Evolutionary conservation across 73 alveolate genomes (phyloP).

Genomic region (Tetrahymena malaccensis): DNA sequence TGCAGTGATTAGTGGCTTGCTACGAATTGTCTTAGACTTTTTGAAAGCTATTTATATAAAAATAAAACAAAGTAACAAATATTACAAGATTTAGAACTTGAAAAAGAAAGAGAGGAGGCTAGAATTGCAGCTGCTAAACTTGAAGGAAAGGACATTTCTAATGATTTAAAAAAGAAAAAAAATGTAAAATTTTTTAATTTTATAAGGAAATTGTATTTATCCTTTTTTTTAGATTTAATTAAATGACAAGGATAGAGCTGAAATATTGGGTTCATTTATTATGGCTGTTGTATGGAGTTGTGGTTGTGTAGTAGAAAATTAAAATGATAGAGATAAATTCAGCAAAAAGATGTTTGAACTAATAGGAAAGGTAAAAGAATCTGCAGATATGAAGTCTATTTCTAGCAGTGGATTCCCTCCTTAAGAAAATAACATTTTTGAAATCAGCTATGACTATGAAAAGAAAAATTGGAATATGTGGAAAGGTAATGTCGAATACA

Average conservation of each 20-base stretch:
- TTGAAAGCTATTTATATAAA: conserved; percentile 31
- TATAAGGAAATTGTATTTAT: neutral
- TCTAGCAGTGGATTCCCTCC: conserved; percentile 17
- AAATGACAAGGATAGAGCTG: conserved; percentile 22
- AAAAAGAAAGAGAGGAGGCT: conserved; percentile 43
- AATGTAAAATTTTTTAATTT: neutral
- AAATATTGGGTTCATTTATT: conserved; percentile 1
- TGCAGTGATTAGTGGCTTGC: conserved; percentile 13
- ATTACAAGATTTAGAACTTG: conserved; percentile 33
- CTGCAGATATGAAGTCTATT: neutral
- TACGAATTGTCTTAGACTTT: conserved; percentile 31
- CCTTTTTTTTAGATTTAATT: neutral
- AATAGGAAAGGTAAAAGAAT: neutral
- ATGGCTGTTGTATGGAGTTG: conserved; percentile 25
- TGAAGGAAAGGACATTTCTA: conserved; percentile 35
- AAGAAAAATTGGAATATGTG: conserved; percentile 33
- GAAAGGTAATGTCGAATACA: conserved; percentile 30
- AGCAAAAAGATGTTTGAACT: neutral
- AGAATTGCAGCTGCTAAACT: conserved; percentile 8
- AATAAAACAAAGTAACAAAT: conserved; percentile 43
- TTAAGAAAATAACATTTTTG: conserved; percentile 13
- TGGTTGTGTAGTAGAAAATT: conserved; percentile 21
- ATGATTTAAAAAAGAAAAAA: conserved; percentile 24
- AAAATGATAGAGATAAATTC: conserved; percentile 1
- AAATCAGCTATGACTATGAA: conserved; percentile 12